Evolutionary conservation across 306 rosid genomes (phyloP), one percentile per base, ranked within the genome.

Genomic region (Rosa multiflora): DNA sequence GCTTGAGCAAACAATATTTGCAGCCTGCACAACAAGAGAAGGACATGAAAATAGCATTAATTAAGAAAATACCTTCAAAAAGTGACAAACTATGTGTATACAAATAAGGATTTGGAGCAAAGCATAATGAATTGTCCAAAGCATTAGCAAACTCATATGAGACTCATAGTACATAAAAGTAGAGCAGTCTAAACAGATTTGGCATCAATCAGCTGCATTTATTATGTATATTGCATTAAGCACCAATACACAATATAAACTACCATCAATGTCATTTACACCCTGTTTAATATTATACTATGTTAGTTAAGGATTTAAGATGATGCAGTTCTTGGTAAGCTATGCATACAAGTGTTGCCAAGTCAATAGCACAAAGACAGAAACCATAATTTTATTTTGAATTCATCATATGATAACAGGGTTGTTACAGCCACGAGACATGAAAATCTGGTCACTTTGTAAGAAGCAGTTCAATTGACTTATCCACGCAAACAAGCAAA

Each of bases 1-100:
- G 76, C 85, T 80, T 44, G 99, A 91, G 80, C 80, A 80, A 79
- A 94, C 97, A 72, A 94, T 77, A 66, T 53, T 87, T 53, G 92
- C 86, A 81, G 84, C 93, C 98, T 94, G 77, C 29, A 42, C 29
- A 70, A 26, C 42, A 20, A 4, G 46, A 72, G 32, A 73, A 75
- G 62, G 77, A 70, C n/a, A 66, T 37, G 42, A 49, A 10, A 62
- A 29, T 44, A 76, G 15, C 35, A 52, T 67, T 43, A 76, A 79
- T 72, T 35, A 17, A 67, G 49, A 76, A 67, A 35, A 52, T 58
- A 64, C 32, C 3, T 61, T 7, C 14, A 58, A 55, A n/a, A n/a
- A n/a, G n/a, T n/a, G n/a, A n/a, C n/a, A n/a, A n/a, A n/a, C 9
- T 7, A 39, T 39, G 39, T 4, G 48, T 6, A 40, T 47, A 23